Evolutionary conservation across 768 basidiomycete genomes (phyloP), one percentile per base, ranked within the genome.

Genomic region (Pleurotus platypus): DNA sequence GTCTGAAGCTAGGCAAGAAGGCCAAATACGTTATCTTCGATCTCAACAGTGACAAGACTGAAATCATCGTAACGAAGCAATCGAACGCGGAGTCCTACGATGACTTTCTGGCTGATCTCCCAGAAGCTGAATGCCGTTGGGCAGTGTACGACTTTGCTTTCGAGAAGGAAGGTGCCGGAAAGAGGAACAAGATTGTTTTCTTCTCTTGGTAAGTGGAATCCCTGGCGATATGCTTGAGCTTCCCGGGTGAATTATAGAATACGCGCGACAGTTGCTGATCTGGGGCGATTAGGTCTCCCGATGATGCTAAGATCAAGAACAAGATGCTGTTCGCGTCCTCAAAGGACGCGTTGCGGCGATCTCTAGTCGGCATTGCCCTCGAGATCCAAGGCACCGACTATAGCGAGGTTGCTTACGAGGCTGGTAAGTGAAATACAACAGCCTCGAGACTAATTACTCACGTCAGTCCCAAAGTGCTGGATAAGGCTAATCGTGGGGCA

Each of bases 251-350:
- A 35, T 9, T 2, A 8, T 35, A 8, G 8, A 11, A 35, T 35
- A 35, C 30, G 11, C 7, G 30, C 30, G 30, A 15, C 30, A 8
- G 20, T 16, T 30, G 37, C 35, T 57, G 20, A 76, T 69, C 40
- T 54, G 39, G 46, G 54, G 39, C 58, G 56, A 65, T 67, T 65
- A 98, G 96, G 96, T 81, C 86, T 16, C 95, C 96, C 61, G 93
- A 95, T 66, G 73, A 70, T 43, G 86, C 93, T 42, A 90, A 83
- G 74, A 80, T 95, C 72, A 94, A 90, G 75, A 78, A 84, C 68
- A 98, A 95, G 86, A 98, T 98, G 94, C 64, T 97, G 63, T 89
- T 83, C 73, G 89, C 96, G 2, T 87, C 92, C 15, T 98, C 95
- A 54, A 87, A 84, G 67, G 90, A 93, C 24, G 87, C 87, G 4